Conservation (phyloP, 2,329 filamentous ascomycete genomes). For the Penicillium sp. region DNA sequence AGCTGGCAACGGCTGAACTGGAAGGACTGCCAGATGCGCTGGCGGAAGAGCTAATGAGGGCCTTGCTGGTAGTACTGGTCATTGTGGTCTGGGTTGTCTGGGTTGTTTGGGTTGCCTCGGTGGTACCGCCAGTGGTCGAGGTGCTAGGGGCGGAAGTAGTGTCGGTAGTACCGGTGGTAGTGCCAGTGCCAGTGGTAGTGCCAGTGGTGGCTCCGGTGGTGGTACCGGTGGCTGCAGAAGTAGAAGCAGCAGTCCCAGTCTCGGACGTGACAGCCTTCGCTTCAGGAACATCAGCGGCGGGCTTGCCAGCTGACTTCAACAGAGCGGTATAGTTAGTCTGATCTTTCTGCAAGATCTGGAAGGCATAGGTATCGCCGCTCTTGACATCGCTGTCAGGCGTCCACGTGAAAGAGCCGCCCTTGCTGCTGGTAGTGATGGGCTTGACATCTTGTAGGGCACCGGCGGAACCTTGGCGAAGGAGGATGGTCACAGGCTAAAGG, state of each 20-base stretch:
- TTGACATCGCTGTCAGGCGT: constrained; percentile 46
- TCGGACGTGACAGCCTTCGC: constrained; percentile 8
- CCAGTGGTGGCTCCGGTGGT: background rate
- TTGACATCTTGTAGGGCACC: constrained; percentile 51
- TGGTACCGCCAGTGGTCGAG: background rate
- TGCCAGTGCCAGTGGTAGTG: background rate
- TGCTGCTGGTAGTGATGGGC: constrained; percentile 48
- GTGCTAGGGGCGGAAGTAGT: constrained; percentile 7
- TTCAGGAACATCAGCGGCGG: constrained; percentile 1
- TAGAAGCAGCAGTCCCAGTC: background rate
- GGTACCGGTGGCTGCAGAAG: background rate
- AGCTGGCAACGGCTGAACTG: constrained; percentile 19
- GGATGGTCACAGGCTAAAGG: constrained; percentile 53
- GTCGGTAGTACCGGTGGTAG: background rate
- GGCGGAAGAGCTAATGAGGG: constrained; percentile 38
- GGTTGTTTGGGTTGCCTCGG: constrained; percentile 9
- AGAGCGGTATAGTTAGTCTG: constrained; percentile 56
- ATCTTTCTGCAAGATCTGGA: constrained; percentile 55
- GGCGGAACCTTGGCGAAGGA: constrained; percentile 53
- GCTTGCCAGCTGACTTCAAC: constrained; percentile 44
- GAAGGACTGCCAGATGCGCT: constrained; percentile 16
- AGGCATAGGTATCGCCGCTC: constrained; percentile 54
- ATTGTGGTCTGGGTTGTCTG: constrained; percentile 16
- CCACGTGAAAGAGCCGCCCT: constrained; percentile 52
- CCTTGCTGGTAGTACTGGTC: constrained; percentile 61